Evolutionary conservation across 768 basidiomycete genomes (phyloP).

Genomic region (Pulveroboletus sp.): DNA sequence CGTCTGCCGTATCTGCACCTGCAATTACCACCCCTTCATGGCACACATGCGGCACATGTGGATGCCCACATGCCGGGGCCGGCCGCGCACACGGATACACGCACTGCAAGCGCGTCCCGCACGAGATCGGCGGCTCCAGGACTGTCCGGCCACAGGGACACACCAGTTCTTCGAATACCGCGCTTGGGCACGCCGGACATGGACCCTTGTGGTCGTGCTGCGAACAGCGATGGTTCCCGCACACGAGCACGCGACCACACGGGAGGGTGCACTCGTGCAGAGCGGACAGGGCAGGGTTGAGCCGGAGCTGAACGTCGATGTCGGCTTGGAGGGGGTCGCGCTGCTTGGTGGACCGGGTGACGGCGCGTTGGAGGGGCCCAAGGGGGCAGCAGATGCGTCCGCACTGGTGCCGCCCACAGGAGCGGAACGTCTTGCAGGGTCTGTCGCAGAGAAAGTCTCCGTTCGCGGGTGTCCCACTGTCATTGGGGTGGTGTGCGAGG

Average conservation of each 20-base stretch:
- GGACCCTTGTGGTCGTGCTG: conserved; percentile 75
- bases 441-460: conserved; percentile 80
- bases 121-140: conserved; percentile 83
- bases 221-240: conserved; percentile 79
- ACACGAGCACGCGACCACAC: conserved; percentile 67
- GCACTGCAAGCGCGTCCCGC: conserved; percentile 78
- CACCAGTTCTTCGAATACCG: conserved; percentile 87
- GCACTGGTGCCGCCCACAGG: conserved; percentile 87
- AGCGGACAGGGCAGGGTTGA: conserved; percentile 55
- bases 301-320: conserved; percentile 12
- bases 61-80: conserved; percentile 76
- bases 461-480: conserved; percentile 31
- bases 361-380: conserved; percentile 47
- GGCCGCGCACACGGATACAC: conserved; percentile 72
- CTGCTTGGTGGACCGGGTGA: conserved; percentile 47
- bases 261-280: conserved; percentile 82
- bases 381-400: conserved; percentile 85
- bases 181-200: conserved; percentile 81
- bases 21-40: conserved; percentile 57
- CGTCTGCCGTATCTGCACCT: conserved; percentile 23
- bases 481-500: conserved; percentile 12
- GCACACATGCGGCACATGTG: conserved; percentile 70
- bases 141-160: conserved; percentile 86
- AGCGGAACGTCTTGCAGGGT: conserved; percentile 69
- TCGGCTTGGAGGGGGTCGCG: conserved; percentile 28